Base-by-base conservation (phyloP, 2,329 filamentous ascomycete species). In the Ustulina deusta region DNA sequence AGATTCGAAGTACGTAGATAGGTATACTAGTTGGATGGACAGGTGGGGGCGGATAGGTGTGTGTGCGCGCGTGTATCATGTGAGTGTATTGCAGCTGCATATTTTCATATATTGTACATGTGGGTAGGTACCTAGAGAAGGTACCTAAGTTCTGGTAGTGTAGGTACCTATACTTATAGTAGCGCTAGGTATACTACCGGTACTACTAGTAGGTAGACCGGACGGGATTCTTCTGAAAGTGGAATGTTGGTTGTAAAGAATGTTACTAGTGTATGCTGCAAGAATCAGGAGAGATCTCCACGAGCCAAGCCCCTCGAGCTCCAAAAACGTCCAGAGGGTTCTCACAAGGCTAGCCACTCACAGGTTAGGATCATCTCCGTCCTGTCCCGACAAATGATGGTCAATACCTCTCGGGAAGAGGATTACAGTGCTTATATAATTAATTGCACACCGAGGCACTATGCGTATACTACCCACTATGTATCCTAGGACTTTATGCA, bases 301-400 rank as follows among this genome's bases (percentile, higher is more conserved):
- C 46, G 62, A 13, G 55, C 62, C 56, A 65, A 60, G 62, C 62
- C 32, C 34, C 25, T 48, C 25, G 27, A n/a, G 40, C 15, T 29
- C 48, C 36, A 36, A 32, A 42, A 61, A 4, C n/a, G 20, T 54
- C 10, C 27, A 54, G 51, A 55, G 63, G 58, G 58, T 51, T 62
- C 25, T 27, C 58, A 56, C 57, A 66, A 54, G 63, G 63, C 58
- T 62, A 57, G 51, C 63, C 60, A 62, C 49, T 62, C 48, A 52
- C 17, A 42, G 36, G 5, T n/a, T 56, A 40, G 36, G 13, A 29
- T 42, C 22, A 42, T 56, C 40, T 49, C n/a, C 57, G 27, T 51
- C 15, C 34, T 40, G 46, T 52, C 11, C 32, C 46, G 44, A 27
- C 27, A 34, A 44, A 38, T 36, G n/a, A 58, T 15, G 22, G 17